A percentile compares a stretch with the other conserved stretches of the same genome.
These are phyloP conservation scores for Actinomortierella wolfii DNA, from an alignment of 371 early-diverging fungal genomes.

Conservation along the genomic window DNA sequence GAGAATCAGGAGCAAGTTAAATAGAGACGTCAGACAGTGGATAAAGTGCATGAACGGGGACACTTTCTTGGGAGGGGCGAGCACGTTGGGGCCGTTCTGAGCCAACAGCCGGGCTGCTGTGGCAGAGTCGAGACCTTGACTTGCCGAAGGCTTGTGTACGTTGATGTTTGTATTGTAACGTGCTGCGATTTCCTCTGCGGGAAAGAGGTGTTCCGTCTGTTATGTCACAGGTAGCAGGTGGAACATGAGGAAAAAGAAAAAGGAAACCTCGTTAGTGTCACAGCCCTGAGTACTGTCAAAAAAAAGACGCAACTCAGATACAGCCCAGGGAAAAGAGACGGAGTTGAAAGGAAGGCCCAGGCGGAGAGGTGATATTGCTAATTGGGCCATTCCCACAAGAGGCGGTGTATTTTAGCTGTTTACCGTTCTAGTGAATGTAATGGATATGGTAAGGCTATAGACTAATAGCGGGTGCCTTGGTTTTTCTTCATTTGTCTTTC, in stretches of 20 bases:
- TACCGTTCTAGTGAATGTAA: too few species aligned
- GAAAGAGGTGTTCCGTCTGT: slow-evolving; percentile 75
- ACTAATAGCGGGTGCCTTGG: too few species aligned
- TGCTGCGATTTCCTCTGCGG: slow-evolving; percentile 67
- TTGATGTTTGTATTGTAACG: slow-evolving; percentile 64
- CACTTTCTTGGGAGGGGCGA: slow-evolving; percentile 87
- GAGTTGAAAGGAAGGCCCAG: too few species aligned
- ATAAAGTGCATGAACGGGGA: slow-evolving; percentile 75
- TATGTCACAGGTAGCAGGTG: background rate
- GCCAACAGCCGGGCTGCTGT: slow-evolving; percentile 66
- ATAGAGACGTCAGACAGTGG: slow-evolving; percentile 73
- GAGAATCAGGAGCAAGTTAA: slow-evolving; percentile 86
- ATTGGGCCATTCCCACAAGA: too few species aligned
- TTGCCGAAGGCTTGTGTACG: slow-evolving; percentile 61
- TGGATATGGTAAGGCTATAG: too few species aligned
- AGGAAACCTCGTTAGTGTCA: background rate
- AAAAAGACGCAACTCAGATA: too few species aligned
- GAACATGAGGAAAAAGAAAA: background rate
- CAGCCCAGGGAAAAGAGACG: too few species aligned
- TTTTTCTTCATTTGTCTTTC: too few species aligned
- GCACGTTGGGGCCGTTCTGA: slow-evolving; percentile 80
- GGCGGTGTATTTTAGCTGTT: too few species aligned
- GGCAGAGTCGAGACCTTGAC: slow-evolving; percentile 69
- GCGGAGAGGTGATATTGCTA: too few species aligned
- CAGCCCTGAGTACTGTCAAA: too few species aligned